These are phyloP conservation scores for Cochliopodium minus DNA, from an alignment of 208 protist species.

Conservation along the genomic window DNA sequence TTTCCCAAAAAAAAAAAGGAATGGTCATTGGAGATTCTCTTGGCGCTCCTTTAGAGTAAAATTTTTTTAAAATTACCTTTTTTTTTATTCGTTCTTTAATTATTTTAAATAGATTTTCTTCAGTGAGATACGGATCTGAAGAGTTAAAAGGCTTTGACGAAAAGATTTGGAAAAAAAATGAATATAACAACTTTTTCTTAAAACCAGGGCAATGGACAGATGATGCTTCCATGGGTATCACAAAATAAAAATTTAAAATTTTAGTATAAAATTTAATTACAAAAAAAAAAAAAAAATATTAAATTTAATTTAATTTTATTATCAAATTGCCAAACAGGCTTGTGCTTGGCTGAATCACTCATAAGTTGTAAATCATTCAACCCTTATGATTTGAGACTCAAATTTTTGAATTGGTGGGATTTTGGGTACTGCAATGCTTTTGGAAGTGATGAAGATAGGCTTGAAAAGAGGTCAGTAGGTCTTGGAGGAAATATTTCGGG, in stretches of 20 bases:
- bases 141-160: constrained; percentile 12
- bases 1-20: no score
- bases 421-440: constrained; percentile 25
- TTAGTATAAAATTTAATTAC: no score
- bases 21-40: no score
- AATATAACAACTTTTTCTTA: constrained; percentile 17
- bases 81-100: no score
- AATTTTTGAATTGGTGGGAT: constrained; percentile 21
- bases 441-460: background rate
- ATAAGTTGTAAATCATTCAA: background rate
- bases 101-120: no score
- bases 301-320: no score
- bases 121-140: constrained; percentile 9
- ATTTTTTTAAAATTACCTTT: no score
- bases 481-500: constrained; percentile 23
- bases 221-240: constrained; percentile 24
- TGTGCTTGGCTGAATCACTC: no score
- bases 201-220: constrained; percentile 28
- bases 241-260: no score
- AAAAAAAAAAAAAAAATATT: no score
- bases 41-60: no score
- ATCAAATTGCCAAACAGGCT: no score
- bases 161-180: constrained; percentile 1
- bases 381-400: background rate
- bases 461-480: constrained; percentile 12